Base-by-base conservation (phyloP, 176 grass and related monocot genomes). In the Aegilops bicornis region DNA sequence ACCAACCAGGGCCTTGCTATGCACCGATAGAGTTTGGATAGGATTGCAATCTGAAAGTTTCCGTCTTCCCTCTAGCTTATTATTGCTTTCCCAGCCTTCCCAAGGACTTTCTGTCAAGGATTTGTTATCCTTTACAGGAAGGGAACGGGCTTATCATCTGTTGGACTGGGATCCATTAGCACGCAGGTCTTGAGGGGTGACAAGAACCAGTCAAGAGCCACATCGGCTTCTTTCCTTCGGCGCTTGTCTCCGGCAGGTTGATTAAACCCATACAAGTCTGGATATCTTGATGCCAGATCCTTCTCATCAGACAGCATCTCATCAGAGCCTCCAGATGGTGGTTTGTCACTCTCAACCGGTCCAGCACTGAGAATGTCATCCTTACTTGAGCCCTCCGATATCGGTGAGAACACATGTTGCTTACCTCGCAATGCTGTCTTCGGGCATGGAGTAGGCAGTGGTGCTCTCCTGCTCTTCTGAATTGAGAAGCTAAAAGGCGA, bases 101-200 rank as follows among this genome's bases (percentile, higher is more conserved):
- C 73, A 84, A 17, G 73, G 47, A 66, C 82, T 80, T 14, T 40
- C 50, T 24, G 20, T 8, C 13, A 82, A 68, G 67, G 67, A 64
- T 19, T 68, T 72, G 71, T 19, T 30, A 39, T 86, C 78, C 29
- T 76, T 79, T 23, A 69, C 76, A 45, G 60, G 74, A 19, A 82
- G 80, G 68, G 87, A 76, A 81, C 64, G 5, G 81, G 84, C 61
- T 93, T 92, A 42, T 92, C 82, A 78, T 91, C 85, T 63, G 93
- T 85, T 31, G 77, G 89, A 40, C 90, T 82, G 10, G 77, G 89
- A 40, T 94, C 77, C 90, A 89, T 82, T 86, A 99, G 47, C 29
- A 91, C 92, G 78, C 89, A 93, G 19, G 94, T 96, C 82, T 94
- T 99, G 50, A 82, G 94, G 25, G 97, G 97, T 19, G 94, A 99